These are phyloP conservation scores for Crithidia thermophila DNA, from an alignment of 208 protist genomes.

Conservation along the genomic window DNA sequence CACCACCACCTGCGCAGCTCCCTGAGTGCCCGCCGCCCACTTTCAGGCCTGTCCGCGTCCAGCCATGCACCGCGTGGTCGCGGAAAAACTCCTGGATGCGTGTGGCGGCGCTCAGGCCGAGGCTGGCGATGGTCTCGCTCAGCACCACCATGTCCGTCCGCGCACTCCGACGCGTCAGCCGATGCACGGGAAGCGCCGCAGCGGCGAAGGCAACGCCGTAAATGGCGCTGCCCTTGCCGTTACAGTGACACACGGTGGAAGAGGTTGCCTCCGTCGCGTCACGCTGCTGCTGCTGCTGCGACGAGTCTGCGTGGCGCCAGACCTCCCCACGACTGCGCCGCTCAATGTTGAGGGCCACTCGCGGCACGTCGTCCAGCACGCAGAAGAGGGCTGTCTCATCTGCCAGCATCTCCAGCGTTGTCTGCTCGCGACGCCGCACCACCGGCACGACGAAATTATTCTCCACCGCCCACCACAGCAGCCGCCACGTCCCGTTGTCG, in stretches of 20 bases:
- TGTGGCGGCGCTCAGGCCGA: constrained; percentile 37
- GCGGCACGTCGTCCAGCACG: constrained; percentile 13
- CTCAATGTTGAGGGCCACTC: constrained; percentile 32
- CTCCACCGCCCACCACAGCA: constrained; percentile 40
- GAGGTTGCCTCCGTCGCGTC: not conserved
- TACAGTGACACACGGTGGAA: not conserved
- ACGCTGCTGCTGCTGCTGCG: constrained; percentile 1
- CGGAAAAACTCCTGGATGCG: constrained; percentile 42
- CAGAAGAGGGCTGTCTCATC: constrained; percentile 46
- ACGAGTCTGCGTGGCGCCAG: constrained; percentile 2
- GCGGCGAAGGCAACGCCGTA: constrained; percentile 20
- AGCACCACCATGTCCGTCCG: constrained; percentile 22
- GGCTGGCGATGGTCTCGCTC: constrained; percentile 46
- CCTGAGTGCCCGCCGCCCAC: not conserved
- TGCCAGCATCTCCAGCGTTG: constrained; percentile 28
- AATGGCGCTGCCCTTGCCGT: constrained; percentile 17
- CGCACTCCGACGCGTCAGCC: constrained; percentile 10
- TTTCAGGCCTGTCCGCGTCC: not conserved
- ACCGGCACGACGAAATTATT: constrained; percentile 32
- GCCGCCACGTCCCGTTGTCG: constrained; percentile 17
- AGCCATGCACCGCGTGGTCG: constrained; percentile 14
- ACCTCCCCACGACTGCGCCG: constrained; percentile 18
- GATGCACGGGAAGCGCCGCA: constrained; percentile 7
- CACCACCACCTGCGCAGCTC: not conserved
- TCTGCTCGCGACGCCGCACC: constrained; percentile 21